A percentile compares a stretch with the other conserved stretches of the same genome.
These are phyloP conservation scores for Rhizophora apiculata DNA, from an alignment of 345 rosid species.

Conservation along the genomic window DNA sequence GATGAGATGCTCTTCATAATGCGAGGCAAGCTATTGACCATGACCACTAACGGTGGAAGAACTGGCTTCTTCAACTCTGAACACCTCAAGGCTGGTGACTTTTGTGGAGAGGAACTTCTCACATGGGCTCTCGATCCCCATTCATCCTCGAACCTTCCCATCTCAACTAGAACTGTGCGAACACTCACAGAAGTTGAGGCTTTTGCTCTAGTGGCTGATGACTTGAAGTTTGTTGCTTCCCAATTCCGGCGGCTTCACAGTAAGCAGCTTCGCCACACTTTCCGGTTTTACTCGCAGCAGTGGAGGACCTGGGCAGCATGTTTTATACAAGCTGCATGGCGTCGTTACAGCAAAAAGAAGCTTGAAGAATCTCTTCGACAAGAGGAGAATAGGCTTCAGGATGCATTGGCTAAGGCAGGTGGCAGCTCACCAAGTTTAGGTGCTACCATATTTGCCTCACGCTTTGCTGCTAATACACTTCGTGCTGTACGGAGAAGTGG, in stretches of 20 bases:
- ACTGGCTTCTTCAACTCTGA: conserved; percentile 76
- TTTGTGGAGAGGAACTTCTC: conserved; percentile 90
- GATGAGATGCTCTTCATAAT: conserved; percentile 91
- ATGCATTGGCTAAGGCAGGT: conserved; percentile 61
- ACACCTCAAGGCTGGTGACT: conserved; percentile 74
- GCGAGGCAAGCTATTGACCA: conserved; percentile 77
- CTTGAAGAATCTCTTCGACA: conserved; percentile 57
- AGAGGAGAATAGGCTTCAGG: conserved; percentile 74
- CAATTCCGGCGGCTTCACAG: conserved; percentile 86
- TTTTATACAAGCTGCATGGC: conserved; percentile 89
- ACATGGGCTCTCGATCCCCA: conserved; percentile 94
- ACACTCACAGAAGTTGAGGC: conserved; percentile 81
- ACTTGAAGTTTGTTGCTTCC: conserved; percentile 77
- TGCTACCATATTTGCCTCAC: conserved; percentile 79
- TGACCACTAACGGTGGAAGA: conserved; percentile 79
- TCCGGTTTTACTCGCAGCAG: conserved; percentile 79
- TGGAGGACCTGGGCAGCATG: conserved; percentile 98
- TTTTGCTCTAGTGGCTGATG: conserved; percentile 79
- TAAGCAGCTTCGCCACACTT: conserved; percentile 79
- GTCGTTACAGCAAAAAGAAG: conserved; percentile 66
- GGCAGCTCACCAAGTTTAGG: conserved; percentile 81
- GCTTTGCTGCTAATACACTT: conserved; percentile 80
- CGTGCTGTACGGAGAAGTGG: conserved; percentile 50
- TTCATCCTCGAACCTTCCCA: conserved; percentile 73
- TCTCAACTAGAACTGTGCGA: conserved; percentile 77